Evolutionary conservation across 768 basidiomycete genomes (phyloP), one percentile per base, ranked within the genome.

Genomic region (Pleurotus sapidus): DNA sequence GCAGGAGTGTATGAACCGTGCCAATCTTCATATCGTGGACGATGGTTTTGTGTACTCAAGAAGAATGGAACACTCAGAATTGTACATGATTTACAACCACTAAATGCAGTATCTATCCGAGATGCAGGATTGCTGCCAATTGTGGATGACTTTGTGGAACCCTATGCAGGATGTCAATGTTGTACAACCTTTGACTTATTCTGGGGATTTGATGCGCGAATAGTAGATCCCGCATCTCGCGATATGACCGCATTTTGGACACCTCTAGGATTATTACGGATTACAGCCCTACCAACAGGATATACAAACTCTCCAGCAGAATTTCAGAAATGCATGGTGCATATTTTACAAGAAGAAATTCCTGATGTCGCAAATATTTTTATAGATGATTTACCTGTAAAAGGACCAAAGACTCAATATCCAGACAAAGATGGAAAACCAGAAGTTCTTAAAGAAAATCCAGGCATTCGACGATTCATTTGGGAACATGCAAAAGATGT

Each of bases 181-280:
- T 69, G 66, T 17, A 66, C 65, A 0, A 65, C 68, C 1, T 62
- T 76, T 15, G 71, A 78, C 45, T 47, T 78, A 1, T 74, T 68
- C 24, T 62, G 67, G 0, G 74, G 74, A 1, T 78, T 72, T 55
- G 71, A 81, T 51, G 68, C 67, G 5, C 25, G 70, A 60, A 48
- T 56, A 40, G 15, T 69, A 9, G 49, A 67, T 60, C 18, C 61
- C 40, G 5, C 56, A 43, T 68, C 42, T 58, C 60, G 54, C n/a
- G 72, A 62, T 60, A 67, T 74, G 4, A 79, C 77, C 0, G 70
- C 73, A 0, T 80, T 79, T 57, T 65, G 69, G 55, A 76, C 71
- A 0, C 76, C 74, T 0, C 59, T 74, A 4, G 73, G 76, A 1
- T 60, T 68, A 0, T 54, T 74, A 0, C 65, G 66, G 0, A 63